These are phyloP conservation scores for Chloroidium sp. DNA, from an alignment of 163 green algal species.

Conservation along the genomic window DNA sequence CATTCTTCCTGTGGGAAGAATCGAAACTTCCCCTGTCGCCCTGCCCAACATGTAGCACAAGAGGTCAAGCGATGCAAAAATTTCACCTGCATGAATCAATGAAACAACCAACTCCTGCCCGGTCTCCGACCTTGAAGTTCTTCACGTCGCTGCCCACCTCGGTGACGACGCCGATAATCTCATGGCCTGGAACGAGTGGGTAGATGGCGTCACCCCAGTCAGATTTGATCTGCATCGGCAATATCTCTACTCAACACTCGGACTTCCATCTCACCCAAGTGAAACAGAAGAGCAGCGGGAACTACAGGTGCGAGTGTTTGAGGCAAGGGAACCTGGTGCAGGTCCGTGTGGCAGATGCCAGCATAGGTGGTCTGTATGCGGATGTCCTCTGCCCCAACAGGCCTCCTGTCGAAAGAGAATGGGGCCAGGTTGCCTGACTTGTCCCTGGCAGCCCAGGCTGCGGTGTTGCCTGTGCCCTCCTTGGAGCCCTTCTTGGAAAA, in stretches of 20 bases:
- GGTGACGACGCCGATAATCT: constrained; percentile 72
- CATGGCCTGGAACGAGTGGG: constrained; percentile 53
- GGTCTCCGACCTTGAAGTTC: constrained; percentile 63
- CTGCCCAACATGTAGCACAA: no score
- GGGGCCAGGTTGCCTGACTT: constrained; percentile 27
- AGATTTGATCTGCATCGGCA: constrained; percentile 23
- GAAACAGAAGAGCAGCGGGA: background rate
- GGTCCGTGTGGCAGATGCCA: constrained; percentile 74
- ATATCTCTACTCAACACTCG: background rate
- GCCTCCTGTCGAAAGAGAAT: constrained; percentile 33
- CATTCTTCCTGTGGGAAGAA: no score
- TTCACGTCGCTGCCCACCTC: constrained; percentile 65
- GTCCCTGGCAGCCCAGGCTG: constrained; percentile 40
- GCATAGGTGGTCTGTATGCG: constrained; percentile 41
- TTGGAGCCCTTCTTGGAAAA: constrained; percentile 10
- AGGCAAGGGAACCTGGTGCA: constrained; percentile 39
- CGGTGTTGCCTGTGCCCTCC: constrained; percentile 27
- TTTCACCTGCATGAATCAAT: constrained; percentile 45
- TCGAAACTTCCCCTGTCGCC: no score
- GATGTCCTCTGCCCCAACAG: constrained; percentile 36
- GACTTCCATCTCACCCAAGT: background rate
- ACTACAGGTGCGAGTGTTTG: background rate
- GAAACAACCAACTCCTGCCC: constrained; percentile 74
- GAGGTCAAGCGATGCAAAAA: background rate
- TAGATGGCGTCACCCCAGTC: constrained; percentile 57